Evolutionary conservation across 805 yeast genomes (phyloP).

Genomic region (Clavispora asparagi): DNA sequence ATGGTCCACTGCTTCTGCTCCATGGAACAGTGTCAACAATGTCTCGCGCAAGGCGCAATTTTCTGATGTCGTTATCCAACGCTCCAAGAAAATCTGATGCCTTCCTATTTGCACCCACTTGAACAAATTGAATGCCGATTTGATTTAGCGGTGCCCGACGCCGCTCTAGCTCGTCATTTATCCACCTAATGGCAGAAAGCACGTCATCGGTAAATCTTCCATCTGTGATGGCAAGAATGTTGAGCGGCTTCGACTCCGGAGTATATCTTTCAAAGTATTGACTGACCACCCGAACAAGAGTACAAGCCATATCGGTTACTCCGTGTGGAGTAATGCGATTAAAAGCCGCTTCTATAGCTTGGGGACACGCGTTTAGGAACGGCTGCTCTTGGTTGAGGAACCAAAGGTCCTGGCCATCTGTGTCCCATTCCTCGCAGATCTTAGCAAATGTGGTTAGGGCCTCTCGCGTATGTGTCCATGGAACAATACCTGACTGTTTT

Average conservation of each 20-base stretch:
- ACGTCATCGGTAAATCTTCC: constrained; percentile 13
- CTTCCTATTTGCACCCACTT: constrained; percentile 11
- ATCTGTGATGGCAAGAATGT: constrained; percentile 13
- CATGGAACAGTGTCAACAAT: constrained; percentile 15
- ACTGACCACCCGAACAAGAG: constrained; percentile 6
- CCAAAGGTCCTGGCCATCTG: constrained; percentile 13
- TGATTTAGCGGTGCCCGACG: constrained; percentile 8
- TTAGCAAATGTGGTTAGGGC: constrained; percentile 10
- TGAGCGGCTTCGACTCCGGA: constrained; percentile 10
- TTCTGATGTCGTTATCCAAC: constrained; percentile 6
- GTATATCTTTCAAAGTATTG: constrained; percentile 8
- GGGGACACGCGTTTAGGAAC: constrained; percentile 6
- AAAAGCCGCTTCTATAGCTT: constrained; percentile 8
- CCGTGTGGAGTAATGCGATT: constrained; percentile 7
- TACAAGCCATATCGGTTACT: constrained; percentile 13
- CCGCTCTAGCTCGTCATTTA: constrained; percentile 8
- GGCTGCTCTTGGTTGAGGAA: constrained; percentile 7
- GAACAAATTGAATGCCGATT: constrained; percentile 13
- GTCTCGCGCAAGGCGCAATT: constrained; percentile 2
- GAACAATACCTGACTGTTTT: constrained; percentile 7
- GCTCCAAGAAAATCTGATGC: constrained; percentile 7
- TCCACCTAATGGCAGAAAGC: constrained; percentile 10
- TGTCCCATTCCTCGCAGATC: constrained; percentile 13
- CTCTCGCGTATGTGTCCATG: constrained; percentile 11
- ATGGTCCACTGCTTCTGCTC: constrained; percentile 6